Evolutionary conservation across 2,329 filamentous ascomycete species (phyloP), one percentile per base, ranked within the genome.

Genomic region (Tothia fuscella): DNA sequence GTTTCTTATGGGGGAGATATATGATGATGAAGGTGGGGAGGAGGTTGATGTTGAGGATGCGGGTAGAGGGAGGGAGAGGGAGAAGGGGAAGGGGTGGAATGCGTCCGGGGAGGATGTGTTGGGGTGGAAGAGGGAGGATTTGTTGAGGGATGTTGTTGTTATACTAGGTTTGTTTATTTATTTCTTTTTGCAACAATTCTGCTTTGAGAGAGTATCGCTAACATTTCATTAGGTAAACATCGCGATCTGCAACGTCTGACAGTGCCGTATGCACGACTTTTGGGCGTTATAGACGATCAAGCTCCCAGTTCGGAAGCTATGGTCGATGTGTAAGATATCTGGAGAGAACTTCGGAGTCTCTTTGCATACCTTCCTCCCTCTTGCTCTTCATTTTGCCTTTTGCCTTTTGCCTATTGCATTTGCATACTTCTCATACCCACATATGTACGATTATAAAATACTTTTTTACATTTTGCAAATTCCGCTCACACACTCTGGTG

Each of bases 181-280:
- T 40, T 24, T 2, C 38, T 26, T n/a, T n/a, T n/a, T n/a, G n/a
- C n/a, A n/a, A n/a, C n/a, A n/a, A n/a, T 6, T 43, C 35, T 48
- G 30, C 38, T 30, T 41, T 13, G n/a, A n/a, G n/a, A n/a, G n/a
- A n/a, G n/a, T n/a, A 6, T 13, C 3, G 7, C 38, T 36, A 36
- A 41, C 28, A 6, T 20, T 3, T 24, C 42, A 32, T 29, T 51
- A 93, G 87, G 86, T 46, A 96, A 96, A 78, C 89, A 91, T 62
- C 80, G 91, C 43, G 93, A 96, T 56, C 69, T 98, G 22, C 91
- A 98, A 60, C 75, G 91, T 20, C 74, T 95, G 31, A 94, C 86
- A n/a, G 84, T 95, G 20, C 89, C 93, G 48, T 96, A 96, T 59
- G 89, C 89, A 10, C 78, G 84, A 48, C 67, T 87, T n/a, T 67